Percentiles rank a stretch among this genome's conserved stretches.
Evolutionary conservation across 2,329 filamentous ascomycete genomes (phyloP).

Genomic region (Pestalotiopsis sp.): DNA sequence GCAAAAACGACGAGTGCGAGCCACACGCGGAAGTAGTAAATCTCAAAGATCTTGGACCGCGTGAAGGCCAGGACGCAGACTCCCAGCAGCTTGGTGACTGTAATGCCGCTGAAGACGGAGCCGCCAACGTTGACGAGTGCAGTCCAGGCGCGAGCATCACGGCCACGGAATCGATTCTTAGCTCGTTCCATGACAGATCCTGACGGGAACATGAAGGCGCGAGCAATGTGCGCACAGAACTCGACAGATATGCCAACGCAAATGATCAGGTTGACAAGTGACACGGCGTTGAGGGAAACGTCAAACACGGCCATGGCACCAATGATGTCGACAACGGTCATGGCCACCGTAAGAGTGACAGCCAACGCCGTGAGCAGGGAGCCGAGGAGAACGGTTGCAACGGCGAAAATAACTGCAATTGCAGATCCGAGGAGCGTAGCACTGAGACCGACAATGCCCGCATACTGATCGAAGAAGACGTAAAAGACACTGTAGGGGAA

Average conservation of each 20-base stretch:
- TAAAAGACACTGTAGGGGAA: constrained; percentile 99
- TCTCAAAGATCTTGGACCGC: constrained; percentile 96
- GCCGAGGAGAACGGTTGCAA: constrained; percentile 80
- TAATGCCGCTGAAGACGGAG: constrained; percentile 94
- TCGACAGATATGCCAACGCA: constrained; percentile 96
- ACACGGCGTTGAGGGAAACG: constrained; percentile 92
- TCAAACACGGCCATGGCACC: constrained; percentile 88
- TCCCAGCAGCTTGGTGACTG: constrained; percentile 89
- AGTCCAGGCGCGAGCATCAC: constrained; percentile 86
- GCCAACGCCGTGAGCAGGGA: constrained; percentile 79
- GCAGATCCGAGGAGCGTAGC: constrained; percentile 79
- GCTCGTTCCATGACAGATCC: constrained; percentile 78
- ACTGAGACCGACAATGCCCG: constrained; percentile 78
- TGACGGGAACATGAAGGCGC: constrained; percentile 93
- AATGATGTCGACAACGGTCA: constrained; percentile 93
- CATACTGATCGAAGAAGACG: constrained; percentile 98
- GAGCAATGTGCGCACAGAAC: constrained; percentile 95
- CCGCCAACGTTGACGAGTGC: constrained; percentile 93
- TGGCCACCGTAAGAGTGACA: constrained; percentile 82
- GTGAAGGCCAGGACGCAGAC: constrained; percentile 94
- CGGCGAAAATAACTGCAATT: constrained; percentile 78
- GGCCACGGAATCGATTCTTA: constrained; percentile 74
- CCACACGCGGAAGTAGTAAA: constrained; percentile 99
- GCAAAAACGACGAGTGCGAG: constrained; percentile 87
- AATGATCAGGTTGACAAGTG: constrained; percentile 93